These are phyloP conservation scores for Diaporthe sp. DNA, from an alignment of 2,329 filamentous ascomycete genomes.

Conservation along the genomic window DNA sequence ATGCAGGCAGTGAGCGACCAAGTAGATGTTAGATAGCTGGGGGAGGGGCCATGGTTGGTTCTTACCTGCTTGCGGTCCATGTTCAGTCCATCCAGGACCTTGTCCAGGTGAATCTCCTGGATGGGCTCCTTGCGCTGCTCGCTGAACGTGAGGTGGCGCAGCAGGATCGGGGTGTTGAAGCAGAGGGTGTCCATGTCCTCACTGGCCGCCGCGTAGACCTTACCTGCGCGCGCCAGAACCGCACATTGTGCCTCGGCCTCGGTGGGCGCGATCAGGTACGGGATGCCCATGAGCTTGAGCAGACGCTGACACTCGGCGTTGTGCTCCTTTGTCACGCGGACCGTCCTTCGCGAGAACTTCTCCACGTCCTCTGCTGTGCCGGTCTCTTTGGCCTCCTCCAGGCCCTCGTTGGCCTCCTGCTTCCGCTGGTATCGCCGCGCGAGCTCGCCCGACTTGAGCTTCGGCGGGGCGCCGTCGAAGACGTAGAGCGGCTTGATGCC, in stretches of 20 bases:
- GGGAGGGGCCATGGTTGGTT: not conserved
- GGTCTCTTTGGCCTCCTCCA: conserved; percentile 96
- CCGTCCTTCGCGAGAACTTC: conserved; percentile 94
- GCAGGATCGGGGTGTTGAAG: conserved; percentile 89
- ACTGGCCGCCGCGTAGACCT: conserved; percentile 95
- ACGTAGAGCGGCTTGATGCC: conserved; percentile 99
- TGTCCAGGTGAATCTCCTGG: conserved; percentile 90
- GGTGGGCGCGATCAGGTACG: conserved; percentile 93
- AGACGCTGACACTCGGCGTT: conserved; percentile 94
- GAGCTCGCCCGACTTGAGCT: conserved; percentile 96
- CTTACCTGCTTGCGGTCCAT: conserved; percentile 89
- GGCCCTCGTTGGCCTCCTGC: conserved; percentile 86
- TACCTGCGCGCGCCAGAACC: conserved; percentile 86
- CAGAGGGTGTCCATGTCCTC: conserved; percentile 99
- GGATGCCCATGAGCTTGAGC: conserved; percentile 94
- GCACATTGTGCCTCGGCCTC: conserved; percentile 98
- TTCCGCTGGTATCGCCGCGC: conserved; percentile 97
- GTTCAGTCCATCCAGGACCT: conserved; percentile 84
- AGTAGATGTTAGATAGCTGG: not conserved
- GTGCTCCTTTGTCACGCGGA: conserved; percentile 95
- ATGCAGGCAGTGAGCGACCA: conserved; percentile 9
- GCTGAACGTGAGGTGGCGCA: conserved; percentile 94
- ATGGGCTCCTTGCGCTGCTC: conserved; percentile 98
- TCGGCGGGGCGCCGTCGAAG: conserved; percentile 95
- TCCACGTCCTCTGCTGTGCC: conserved; percentile 97